Percentiles rank a stretch among this genome's conserved stretches.
phyloP scores from a whole-genome alignment of 164 flowering plant species.

The Tinospora cordifolia region DNA sequence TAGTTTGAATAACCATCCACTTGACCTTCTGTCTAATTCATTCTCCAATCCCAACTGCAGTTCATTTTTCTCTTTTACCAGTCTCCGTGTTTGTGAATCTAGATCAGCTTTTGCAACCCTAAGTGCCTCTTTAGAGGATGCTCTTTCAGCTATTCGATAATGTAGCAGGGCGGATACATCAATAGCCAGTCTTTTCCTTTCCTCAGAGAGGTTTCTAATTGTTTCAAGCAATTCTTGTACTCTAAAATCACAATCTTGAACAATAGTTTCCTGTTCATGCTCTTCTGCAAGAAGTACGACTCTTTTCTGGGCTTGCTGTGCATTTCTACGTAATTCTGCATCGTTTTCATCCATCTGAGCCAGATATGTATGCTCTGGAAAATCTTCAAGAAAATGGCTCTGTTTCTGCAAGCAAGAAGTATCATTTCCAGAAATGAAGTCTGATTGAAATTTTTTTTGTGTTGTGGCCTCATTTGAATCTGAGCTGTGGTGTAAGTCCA shows the following conservation, averaged over 20 bases:
- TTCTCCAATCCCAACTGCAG: conserved; percentile 62
- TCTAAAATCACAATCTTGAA: conserved; percentile 31
- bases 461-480: conserved; percentile 23
- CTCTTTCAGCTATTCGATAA: conserved; percentile 49
- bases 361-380: conserved; percentile 11
- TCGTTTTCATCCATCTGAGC: conserved; percentile 31
- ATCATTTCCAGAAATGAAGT: conserved; percentile 24
- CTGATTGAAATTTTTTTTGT: conserved; percentile 17
- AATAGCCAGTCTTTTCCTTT: conserved; percentile 51
- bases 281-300: conserved; percentile 46
- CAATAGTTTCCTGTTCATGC: conserved; percentile 45
- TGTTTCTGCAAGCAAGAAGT: conserved; percentile 16
- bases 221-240: conserved; percentile 39
- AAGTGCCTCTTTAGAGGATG: conserved; percentile 44
- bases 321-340: conserved; percentile 37
- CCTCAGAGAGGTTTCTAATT: conserved; percentile 44
- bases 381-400: conserved; percentile 18
- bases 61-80: conserved; percentile 78
- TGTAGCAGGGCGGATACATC: conserved; percentile 57
- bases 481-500: conserved; percentile 22
- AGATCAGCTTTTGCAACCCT: conserved; percentile 38
- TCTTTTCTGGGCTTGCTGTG: conserved; percentile 61
- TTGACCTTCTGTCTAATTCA: conserved; percentile 83
- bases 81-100: conserved; percentile 36
- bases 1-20: conserved; percentile 75